Base-by-base conservation (phyloP, 2,329 filamentous ascomycete species). In the Monilinia fructigena region DNA sequence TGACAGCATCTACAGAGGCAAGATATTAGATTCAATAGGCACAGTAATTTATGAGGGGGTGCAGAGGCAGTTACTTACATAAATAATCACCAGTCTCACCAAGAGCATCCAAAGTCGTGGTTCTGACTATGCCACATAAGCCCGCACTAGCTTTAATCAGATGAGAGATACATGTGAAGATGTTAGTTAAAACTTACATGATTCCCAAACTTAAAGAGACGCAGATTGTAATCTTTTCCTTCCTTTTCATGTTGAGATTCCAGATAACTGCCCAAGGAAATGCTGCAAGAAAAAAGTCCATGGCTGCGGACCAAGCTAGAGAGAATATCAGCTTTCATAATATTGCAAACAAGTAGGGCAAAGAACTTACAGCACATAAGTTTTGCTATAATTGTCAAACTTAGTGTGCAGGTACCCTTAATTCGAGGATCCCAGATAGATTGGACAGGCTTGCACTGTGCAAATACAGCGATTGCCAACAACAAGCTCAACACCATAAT, bases 211-310 rank as follows among this genome's bases (percentile, higher is more conserved):
- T 64, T 8, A 64, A 28, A 18, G 52, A 55, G 16, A 64, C 20
- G 20, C 61, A 64, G 10, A 64, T 64, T 5, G 38, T 55, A 20
- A 55, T 47, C 61, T 64, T 64, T 55, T 64, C 61, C 26, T 64
- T 64, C 12, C 14, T 8, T 18, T 64, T 64, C 28, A 64, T 64
- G 20, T 64, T 64, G 14, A 64, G 28, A 12, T 23, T 31, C 52
- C 52, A 64, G 11, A 64, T n/a, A 26, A 64, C 11, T 12, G 26
- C 6, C 52, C 52, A 64, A 31, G 52, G 52, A 16, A 55, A 64
- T 12, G n/a, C 11, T 11, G 61, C 61, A 18, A 64, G 61, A 23
- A 64, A 64, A 35, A 64, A 64, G 16, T 64, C 52, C 52, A 64
- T 55, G 6, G 52, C 40, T 38, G 52, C 52, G 14, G 61, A 55